Evolutionary conservation across 2,329 filamentous ascomycete species (phyloP), one percentile per base, ranked within the genome.

Genomic region (Esteya vermicola): DNA sequence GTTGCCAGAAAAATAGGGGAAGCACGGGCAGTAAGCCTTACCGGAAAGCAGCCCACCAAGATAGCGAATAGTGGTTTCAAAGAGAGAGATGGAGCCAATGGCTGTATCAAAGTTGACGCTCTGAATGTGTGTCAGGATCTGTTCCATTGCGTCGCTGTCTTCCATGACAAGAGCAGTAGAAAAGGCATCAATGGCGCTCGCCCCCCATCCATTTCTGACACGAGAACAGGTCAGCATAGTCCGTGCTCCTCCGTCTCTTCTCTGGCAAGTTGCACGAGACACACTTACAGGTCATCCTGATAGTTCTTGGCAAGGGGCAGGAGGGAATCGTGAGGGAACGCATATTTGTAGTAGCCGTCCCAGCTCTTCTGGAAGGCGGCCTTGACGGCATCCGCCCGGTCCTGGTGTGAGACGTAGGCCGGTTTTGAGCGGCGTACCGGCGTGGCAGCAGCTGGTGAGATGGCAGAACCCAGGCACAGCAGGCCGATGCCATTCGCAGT

Each of bases 21-120:
- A n/a, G n/a, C n/a, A n/a, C n/a, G n/a, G 4, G 20, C n/a, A n/a
- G 6, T 4, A n/a, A 4, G 33, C 38, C 50, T 46, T 51, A 71
- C 78, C 83, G 3, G 85, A 82, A 9, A 94, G 54, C 50, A 94
- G 67, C 14, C 85, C 86, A 9, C 75, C 86, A 1, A 94, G 62
- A 51, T 93, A 93, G 22, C 86, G 78, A 52, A 94, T 93, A 1
- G 84, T 94, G 0, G 85, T 93, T 59, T 94, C 86, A 51, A 94
- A 94, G 8, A 94, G 59, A 28, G 81, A 89, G 36, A 93, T 75
- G 9, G 65, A 58, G 2, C 65, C 57, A 3, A 64, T 51, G 1
- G 79, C 82, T 10, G 65, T 62, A 32, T 69, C 69, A 52, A 84
- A 93, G 57, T 93, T 65, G 51, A 93, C 79, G 0, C 60, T 71